Evolutionary conservation across 116 monocot species (phyloP).

Genomic region (Posidonia oceanica): DNA sequence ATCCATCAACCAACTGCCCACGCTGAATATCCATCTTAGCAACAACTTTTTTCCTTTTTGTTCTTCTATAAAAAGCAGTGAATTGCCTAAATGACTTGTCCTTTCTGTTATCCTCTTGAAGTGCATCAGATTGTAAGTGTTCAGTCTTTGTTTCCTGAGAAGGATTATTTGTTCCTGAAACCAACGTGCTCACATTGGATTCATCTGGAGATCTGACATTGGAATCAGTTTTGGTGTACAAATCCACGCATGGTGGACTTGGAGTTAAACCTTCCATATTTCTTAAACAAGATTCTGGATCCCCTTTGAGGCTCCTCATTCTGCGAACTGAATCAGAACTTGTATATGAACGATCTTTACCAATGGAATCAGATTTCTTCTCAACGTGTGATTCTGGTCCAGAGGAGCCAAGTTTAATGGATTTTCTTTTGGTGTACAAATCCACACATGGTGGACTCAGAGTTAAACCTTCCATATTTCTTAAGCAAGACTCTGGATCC

Average conservation of each 20-base stretch:
- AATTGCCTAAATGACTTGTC: not conserved
- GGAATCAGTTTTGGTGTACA: not conserved
- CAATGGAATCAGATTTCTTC: not conserved
- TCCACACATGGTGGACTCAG: not conserved
- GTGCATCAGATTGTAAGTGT: not conserved
- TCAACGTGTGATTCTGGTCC: not conserved
- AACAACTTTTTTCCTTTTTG: slow-evolving; percentile 6
- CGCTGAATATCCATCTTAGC: not conserved
- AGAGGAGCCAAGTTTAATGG: too few species aligned
- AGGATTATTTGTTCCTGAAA: slow-evolving; percentile 1
- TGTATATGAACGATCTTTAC: not conserved
- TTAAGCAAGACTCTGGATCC: not conserved
- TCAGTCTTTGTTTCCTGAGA: not conserved
- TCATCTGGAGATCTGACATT: slow-evolving; percentile 1
- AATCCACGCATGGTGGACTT: not conserved
- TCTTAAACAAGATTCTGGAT: not conserved
- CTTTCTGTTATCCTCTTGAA: slow-evolving; percentile 5
- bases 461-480: not conserved
- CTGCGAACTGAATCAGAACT: not conserved
- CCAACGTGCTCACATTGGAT: not conserved
- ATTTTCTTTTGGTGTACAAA: not conserved
- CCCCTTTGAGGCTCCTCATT: not conserved
- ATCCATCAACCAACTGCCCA: slow-evolving; percentile 3
- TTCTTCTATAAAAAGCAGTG: slow-evolving; percentile 9
- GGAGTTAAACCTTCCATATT: not conserved